These are phyloP conservation scores for Hanseniaspora mollemarum DNA, from an alignment of 805 yeast genomes.

Conservation along the genomic window DNA sequence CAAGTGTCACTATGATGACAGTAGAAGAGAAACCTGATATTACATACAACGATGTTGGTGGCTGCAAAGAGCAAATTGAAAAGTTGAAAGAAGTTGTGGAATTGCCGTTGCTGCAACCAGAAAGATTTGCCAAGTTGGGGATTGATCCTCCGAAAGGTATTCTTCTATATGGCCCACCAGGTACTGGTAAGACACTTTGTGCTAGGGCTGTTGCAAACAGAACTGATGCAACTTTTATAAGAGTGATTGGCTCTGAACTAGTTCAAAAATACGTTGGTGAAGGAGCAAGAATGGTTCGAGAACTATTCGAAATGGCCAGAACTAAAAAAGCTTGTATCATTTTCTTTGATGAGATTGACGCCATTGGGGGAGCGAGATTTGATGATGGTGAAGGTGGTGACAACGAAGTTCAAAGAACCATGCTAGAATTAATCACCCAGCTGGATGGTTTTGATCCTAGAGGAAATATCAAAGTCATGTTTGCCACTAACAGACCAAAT, in stretches of 20 bases:
- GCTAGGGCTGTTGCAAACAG: conserved; percentile 99
- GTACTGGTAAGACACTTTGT: conserved; percentile 95
- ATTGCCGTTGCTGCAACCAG: conserved; percentile 85
- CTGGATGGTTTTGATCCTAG: conserved; percentile 97
- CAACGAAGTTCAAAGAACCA: conserved; percentile 96
- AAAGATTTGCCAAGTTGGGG: conserved; percentile 90
- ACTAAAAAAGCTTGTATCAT: conserved; percentile 96
- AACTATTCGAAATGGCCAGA: conserved; percentile 96
- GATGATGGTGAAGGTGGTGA: conserved; percentile 99
- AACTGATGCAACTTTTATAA: conserved; percentile 95
- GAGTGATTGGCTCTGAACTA: conserved; percentile 96
- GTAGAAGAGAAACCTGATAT: conserved; percentile 99
- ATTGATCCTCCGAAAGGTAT: conserved; percentile 99
- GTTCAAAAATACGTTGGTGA: conserved; percentile 99
- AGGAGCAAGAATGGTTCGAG: conserved; percentile 99
- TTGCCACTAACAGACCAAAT: conserved; percentile 97
- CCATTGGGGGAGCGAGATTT: conserved; percentile 99
- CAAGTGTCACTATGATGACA: conserved; percentile 98
- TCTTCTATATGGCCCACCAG: conserved; percentile 93
- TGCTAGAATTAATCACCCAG: conserved; percentile 96
- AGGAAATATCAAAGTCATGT: conserved; percentile 98
- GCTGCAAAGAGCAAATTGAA: conserved; percentile 96
- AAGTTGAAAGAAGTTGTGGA: conserved; percentile 93
- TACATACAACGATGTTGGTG: conserved; percentile 96
- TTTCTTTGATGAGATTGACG: conserved; percentile 96